These are phyloP conservation scores for Schizosaccharomyces cryophilus DNA, from an alignment of 805 yeast species.

Conservation along the genomic window DNA sequence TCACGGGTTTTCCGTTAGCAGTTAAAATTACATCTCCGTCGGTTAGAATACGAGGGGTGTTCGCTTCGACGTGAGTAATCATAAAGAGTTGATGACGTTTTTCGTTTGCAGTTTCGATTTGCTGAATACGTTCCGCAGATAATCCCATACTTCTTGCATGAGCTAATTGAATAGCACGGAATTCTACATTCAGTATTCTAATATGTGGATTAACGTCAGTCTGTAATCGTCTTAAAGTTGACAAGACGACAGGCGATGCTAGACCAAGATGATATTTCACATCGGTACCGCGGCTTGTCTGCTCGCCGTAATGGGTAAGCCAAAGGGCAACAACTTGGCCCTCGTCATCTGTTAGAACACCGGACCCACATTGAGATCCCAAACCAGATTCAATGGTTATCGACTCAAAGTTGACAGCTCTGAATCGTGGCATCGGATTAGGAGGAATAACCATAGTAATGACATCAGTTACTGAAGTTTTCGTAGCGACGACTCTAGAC, in stretches of 20 bases:
- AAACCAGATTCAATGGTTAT: constrained; percentile 48
- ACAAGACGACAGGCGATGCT: constrained; percentile 40
- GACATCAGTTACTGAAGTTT: constrained; percentile 53
- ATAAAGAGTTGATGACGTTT: constrained; percentile 52
- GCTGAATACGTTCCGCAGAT: constrained; percentile 54
- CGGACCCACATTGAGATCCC: constrained; percentile 53
- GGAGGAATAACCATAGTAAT: constrained; percentile 51
- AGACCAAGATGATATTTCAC: constrained; percentile 48
- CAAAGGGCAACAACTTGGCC: constrained; percentile 69
- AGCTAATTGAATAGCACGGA: constrained; percentile 38
- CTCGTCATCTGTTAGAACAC: constrained; percentile 49
- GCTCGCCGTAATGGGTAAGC: constrained; percentile 61
- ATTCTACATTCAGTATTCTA: constrained; percentile 57
- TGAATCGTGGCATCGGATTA: constrained; percentile 50
- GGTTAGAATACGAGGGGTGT: constrained; percentile 11
- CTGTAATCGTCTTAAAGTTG: constrained; percentile 31
- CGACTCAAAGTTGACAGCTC: constrained; percentile 66
- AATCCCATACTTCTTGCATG: constrained; percentile 75
- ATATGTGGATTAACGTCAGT: constrained; percentile 26
- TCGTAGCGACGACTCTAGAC: constrained; percentile 44
- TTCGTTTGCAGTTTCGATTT: constrained; percentile 34
- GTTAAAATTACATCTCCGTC: constrained; percentile 60
- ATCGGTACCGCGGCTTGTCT: constrained; percentile 27
- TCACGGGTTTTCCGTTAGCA: constrained; percentile 39
- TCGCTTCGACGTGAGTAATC: constrained; percentile 39